Evolutionary conservation across 2,329 filamentous ascomycete species (phyloP), one percentile per base, ranked within the genome.

Genomic region (Talaromyces sp.): DNA sequence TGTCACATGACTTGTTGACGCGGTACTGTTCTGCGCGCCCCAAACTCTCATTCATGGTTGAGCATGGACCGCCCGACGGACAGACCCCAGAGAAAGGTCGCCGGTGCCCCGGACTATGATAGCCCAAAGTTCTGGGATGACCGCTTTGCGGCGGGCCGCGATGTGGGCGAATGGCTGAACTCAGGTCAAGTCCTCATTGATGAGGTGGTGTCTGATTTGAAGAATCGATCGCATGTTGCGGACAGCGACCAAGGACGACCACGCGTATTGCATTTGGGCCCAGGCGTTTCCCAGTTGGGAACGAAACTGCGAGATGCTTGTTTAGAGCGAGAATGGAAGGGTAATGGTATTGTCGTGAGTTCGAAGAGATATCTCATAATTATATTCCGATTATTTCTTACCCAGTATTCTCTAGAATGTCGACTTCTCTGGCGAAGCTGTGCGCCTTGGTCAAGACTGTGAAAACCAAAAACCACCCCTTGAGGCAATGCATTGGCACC

Each of bases 151-250:
- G 67, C 61, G n/a, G 68, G 69, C n/a, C 58, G 58, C 13, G 70
- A 73, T 64, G 65, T 71, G 13, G 70, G 70, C 22, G 70, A 73
- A 59, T 73, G 70, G 70, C 49, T 73, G 51, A 73, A 72, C 42
- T 49, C 69, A 1, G 70, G 70, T 27, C 66, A 72, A 22, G 49
- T 51, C 17, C 52, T 72, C 10, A 49, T 72, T 17, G 68, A 69
- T 8, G 56, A 58, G 3, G 62, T 61, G 3, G 22, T 72, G 42
- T 53, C 60, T 9, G 57, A 66, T 30, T 48, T 71, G 22, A 63
- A 69, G 7, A 32, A 41, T 20, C 60, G 53, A 7, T n/a, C 48
- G 3, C 30, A 2, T 16, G 20, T 41, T 4, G 17, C 54, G 5
- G 40, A 24, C 14, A 9, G 24, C 9, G 24, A 9, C 4, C 24